Evolutionary conservation across 2,329 filamentous ascomycete species (phyloP).

Genomic region (Torrubiella hemipterigena): DNA sequence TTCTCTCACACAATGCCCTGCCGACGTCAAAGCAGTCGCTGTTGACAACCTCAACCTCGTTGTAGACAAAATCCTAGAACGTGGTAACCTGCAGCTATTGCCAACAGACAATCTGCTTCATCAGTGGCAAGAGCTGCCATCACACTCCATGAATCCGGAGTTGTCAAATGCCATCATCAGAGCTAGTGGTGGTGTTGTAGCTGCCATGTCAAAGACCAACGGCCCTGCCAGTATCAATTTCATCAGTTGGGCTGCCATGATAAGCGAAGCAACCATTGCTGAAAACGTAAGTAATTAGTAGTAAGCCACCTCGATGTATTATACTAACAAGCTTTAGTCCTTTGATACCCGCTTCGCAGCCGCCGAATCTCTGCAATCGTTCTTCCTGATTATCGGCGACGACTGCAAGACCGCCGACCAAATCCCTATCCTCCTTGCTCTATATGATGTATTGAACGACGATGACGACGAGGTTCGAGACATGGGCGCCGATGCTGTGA

Average conservation of each 20-base stretch:
- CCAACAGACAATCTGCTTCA: constrained; percentile 19
- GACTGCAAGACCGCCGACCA: constrained; percentile 20
- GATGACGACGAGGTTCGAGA: constrained; percentile 84
- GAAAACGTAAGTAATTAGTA: constrained; percentile 28
- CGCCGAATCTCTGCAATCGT: constrained; percentile 39
- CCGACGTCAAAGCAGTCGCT: constrained; percentile 34
- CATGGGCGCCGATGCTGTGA: constrained; percentile 40
- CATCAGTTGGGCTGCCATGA: constrained; percentile 34
- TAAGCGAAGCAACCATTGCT: constrained; percentile 33
- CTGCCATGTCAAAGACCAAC: constrained; percentile 16
- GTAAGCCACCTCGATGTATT: constrained; percentile 1
- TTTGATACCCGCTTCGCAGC: constrained; percentile 56
- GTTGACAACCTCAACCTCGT: constrained; percentile 33
- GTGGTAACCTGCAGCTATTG: constrained; percentile 14
- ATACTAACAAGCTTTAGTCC: constrained; percentile 26
- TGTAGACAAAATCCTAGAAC: constrained; percentile 27
- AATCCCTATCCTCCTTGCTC: constrained; percentile 46
- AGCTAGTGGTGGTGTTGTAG: constrained; percentile 31
- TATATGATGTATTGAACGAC: constrained; percentile 73
- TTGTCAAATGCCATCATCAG: constrained; percentile 38
- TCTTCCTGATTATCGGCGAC: constrained; percentile 22
- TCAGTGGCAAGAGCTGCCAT: constrained; percentile 28
- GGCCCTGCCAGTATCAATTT: constrained; percentile 11
- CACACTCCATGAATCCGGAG: constrained; percentile 30
- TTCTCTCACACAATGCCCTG: constrained; percentile 22